Percentiles rank a stretch among this genome's conserved stretches.
Evolutionary conservation across 2,329 filamentous ascomycete genomes (phyloP).

Genomic region (Phialophora verrucosa): DNA sequence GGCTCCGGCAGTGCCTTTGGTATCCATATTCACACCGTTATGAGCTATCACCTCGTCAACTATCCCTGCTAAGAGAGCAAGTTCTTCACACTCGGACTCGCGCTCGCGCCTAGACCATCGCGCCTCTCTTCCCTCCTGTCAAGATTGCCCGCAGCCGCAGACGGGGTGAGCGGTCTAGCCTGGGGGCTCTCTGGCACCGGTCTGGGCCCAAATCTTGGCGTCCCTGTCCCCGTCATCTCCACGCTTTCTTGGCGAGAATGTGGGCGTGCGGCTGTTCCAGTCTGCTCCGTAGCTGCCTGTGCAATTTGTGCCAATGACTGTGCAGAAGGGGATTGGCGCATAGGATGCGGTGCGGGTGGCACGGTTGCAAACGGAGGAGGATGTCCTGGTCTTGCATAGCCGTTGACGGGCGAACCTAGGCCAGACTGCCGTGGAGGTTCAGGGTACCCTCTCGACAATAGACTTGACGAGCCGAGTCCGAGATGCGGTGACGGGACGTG

Average conservation of each 20-base stretch:
- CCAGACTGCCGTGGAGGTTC: constrained; percentile 27
- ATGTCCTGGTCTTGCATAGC: constrained; percentile 29
- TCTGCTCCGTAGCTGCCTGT: constrained; percentile 30
- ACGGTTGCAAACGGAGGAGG: constrained; percentile 15
- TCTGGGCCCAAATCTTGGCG: constrained; percentile 28
- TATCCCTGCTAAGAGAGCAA: constrained; percentile 64
- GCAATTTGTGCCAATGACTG: constrained; percentile 35
- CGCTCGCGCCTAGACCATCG: constrained; percentile 68
- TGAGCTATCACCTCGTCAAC: background rate
- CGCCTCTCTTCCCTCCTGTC: constrained; percentile 33
- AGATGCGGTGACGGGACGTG: constrained; percentile 28
- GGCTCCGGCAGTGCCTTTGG: background rate
- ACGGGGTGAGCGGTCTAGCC: constrained; percentile 33
- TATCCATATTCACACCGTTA: background rate
- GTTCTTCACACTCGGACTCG: constrained; percentile 76
- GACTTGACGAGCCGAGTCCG: constrained; percentile 22
- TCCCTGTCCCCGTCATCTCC: constrained; percentile 27
- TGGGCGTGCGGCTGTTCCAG: constrained; percentile 8
- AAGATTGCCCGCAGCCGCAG: constrained; percentile 34
- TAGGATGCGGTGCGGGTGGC: constrained; percentile 14
- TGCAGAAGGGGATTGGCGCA: constrained; percentile 30
- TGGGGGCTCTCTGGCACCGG: constrained; percentile 29
- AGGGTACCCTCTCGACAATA: constrained; percentile 30
- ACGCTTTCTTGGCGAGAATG: constrained; percentile 33
- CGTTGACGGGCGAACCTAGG: constrained; percentile 33